A percentile compares a stretch with the other conserved stretches of the same genome.
These are phyloP conservation scores for Xenoacremonium recifei DNA, from an alignment of 2,329 filamentous ascomycete species.

Conservation along the genomic window DNA sequence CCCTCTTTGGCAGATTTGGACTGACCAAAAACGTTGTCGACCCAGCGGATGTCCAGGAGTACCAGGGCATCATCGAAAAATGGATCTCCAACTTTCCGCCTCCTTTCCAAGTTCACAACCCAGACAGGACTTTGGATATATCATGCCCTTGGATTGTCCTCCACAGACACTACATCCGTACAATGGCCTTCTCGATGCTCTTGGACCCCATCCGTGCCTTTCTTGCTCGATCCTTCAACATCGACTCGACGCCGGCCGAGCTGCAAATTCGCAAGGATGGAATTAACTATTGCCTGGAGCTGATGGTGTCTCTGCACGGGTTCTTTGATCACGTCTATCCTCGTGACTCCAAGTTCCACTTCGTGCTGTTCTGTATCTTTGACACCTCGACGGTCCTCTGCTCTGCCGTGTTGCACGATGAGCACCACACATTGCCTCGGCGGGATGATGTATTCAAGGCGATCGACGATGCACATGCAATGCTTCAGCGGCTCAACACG, in stretches of 20 bases:
- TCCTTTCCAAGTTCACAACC: constrained; percentile 35
- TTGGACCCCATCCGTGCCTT: constrained; percentile 45
- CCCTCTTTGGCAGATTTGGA: constrained; percentile 31
- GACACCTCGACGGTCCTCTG: constrained; percentile 50
- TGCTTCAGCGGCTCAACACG: constrained; percentile 31
- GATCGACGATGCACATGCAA: constrained; percentile 35
- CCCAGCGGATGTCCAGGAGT: constrained; percentile 30
- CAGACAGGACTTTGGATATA: constrained; percentile 41
- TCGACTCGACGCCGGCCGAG: constrained; percentile 28
- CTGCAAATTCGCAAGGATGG: constrained; percentile 39
- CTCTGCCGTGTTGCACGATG: constrained; percentile 51
- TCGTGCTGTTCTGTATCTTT: constrained; percentile 49
- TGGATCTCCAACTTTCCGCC: constrained; percentile 44
- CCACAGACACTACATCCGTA: constrained; percentile 46
- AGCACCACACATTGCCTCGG: constrained; percentile 36
- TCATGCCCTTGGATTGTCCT: constrained; percentile 41
- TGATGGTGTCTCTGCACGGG: constrained; percentile 38
- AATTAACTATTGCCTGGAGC: constrained; percentile 41
- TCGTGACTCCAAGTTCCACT: constrained; percentile 47
- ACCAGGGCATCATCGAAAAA: constrained; percentile 34
- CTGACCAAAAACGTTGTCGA: constrained; percentile 26
- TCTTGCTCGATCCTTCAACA: constrained; percentile 37
- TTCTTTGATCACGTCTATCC: constrained; percentile 45
- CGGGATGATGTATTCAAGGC: constrained; percentile 39
- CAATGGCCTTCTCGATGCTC: constrained; percentile 43